phyloP scores from a whole-genome alignment of 768 basidiomycete species.

The Trametes cubensis region DNA sequence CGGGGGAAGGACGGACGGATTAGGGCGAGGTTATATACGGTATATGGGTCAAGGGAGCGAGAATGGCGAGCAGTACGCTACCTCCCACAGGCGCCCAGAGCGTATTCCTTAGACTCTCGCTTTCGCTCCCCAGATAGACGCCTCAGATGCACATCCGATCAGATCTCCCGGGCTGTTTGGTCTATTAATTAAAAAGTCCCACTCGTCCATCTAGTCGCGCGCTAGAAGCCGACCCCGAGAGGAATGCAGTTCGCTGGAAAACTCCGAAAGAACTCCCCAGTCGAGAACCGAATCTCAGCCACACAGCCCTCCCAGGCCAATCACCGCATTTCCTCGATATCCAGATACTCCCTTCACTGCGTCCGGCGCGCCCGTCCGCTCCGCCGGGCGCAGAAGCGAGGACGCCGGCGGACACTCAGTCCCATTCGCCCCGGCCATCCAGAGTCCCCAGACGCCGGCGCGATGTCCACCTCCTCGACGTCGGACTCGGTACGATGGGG shows the following conservation, averaged over 20 bases:
- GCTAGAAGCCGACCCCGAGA: conserved; percentile 7
- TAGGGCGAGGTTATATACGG: conserved; percentile 25
- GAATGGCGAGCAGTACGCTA: conserved; percentile 5
- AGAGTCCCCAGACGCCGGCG: background rate
- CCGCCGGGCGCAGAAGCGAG: background rate
- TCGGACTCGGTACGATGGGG: conserved; percentile 4
- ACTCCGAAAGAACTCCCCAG: conserved; percentile 14
- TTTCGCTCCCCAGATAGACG: conserved; percentile 1
- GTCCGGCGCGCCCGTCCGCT: background rate
- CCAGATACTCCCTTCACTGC: background rate
- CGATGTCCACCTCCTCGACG: background rate
- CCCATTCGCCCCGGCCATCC: background rate
- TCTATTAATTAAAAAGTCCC: conserved; percentile 13
- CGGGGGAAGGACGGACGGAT: conserved; percentile 20
- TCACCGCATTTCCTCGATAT: background rate
- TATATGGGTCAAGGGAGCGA: conserved; percentile 10
- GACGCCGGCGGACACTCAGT: too few relatives aligned
- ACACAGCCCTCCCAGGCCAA: background rate
- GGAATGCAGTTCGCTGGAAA: conserved; percentile 20
- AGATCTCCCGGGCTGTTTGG: conserved; percentile 4
- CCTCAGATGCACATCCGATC: background rate
- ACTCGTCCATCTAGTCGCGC: conserved; percentile 4
- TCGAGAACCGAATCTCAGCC: conserved; percentile 8
- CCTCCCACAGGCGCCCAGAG: background rate
- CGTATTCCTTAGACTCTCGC: background rate